Evolutionary conservation across 495 filamentous ascomycete species (phyloP).

Genomic region (Chlorociboria aeruginascens): DNA sequence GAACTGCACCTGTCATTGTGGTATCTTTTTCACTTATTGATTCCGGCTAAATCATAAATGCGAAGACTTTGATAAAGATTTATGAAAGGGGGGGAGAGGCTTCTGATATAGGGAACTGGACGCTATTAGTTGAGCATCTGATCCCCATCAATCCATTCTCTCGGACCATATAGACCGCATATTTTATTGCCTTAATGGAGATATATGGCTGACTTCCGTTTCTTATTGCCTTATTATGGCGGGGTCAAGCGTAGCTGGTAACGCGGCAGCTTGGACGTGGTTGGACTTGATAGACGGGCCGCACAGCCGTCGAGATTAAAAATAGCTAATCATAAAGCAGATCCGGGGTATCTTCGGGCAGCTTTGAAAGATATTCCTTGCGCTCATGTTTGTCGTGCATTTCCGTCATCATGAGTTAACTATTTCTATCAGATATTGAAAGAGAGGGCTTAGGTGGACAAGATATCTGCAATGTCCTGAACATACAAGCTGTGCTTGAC

Average conservation of each 20-base stretch:
- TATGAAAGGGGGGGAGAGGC: not conserved
- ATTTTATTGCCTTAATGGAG: constrained; percentile 1
- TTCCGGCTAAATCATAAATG: not conserved
- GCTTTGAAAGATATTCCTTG: no score
- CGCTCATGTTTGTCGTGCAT: no score
- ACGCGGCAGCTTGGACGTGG: no score
- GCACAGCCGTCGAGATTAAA: no score
- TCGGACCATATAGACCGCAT: constrained; percentile 16
- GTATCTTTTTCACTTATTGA: not conserved
- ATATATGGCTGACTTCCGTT: not conserved
- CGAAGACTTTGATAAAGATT: not conserved
- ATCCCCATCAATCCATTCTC: not conserved
- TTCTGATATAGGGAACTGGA: constrained; percentile 1
- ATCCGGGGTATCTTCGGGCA: no score
- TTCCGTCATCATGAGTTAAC: no score
- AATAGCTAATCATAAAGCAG: no score
- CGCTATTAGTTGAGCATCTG: not conserved
- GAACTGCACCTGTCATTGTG: constrained; percentile 15
- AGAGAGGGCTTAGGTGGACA: no score
- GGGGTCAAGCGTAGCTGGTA: not conserved
- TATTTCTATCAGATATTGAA: no score
- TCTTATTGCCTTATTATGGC: constrained; percentile 4
- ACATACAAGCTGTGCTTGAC: no score
- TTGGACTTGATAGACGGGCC: no score
- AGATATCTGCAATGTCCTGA: no score